A percentile compares a stretch with the other conserved stretches of the same genome.
These are phyloP conservation scores for Russula abietina DNA, from an alignment of 768 basidiomycete genomes.

Conservation along the genomic window DNA sequence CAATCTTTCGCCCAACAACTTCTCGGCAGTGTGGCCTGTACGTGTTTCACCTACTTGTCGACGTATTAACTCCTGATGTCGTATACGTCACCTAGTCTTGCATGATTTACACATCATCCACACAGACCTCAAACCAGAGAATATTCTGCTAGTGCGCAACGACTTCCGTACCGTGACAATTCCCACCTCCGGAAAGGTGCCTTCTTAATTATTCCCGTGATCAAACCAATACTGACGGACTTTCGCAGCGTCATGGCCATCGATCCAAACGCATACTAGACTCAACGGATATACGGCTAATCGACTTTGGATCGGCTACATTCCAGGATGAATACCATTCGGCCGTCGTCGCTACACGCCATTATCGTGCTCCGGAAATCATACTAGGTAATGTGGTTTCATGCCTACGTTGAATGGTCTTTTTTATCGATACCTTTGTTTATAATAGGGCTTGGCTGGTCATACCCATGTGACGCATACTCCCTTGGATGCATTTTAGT, in stretches of 20 bases:
- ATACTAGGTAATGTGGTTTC: slow-evolving; percentile 66
- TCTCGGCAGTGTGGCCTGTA: slow-evolving; percentile 90
- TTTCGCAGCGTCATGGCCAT: slow-evolving; percentile 39
- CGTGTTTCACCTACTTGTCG: slow-evolving; percentile 33
- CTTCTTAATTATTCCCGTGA: not conserved
- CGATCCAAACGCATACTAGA: slow-evolving; percentile 73
- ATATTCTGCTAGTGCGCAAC: slow-evolving; percentile 89
- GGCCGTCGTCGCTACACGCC: slow-evolving; percentile 93
- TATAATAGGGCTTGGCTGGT: slow-evolving; percentile 85
- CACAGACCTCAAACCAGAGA: slow-evolving; percentile 98
- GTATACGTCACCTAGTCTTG: slow-evolving; percentile 52
- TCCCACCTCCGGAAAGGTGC: slow-evolving; percentile 61
- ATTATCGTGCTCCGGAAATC: slow-evolving; percentile 98
- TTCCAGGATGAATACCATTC: slow-evolving; percentile 98
- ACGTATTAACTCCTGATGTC: slow-evolving; percentile 22
- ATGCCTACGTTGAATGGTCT: not conserved
- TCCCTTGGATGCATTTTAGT: slow-evolving; percentile 98
- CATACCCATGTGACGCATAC: slow-evolving; percentile 96
- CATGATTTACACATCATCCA: slow-evolving; percentile 90
- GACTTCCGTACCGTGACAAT: slow-evolving; percentile 60
- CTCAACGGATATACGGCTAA: slow-evolving; percentile 88
- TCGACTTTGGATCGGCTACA: slow-evolving; percentile 98
- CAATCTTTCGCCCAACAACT: slow-evolving; percentile 92
- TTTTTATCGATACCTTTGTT: slow-evolving; percentile 9
- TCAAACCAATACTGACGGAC: not conserved